Percentiles rank a stretch among this genome's conserved stretches.
Evolutionary conservation across 108 stramenopile species (phyloP).

Genomic region (Cyclotella sp.): DNA sequence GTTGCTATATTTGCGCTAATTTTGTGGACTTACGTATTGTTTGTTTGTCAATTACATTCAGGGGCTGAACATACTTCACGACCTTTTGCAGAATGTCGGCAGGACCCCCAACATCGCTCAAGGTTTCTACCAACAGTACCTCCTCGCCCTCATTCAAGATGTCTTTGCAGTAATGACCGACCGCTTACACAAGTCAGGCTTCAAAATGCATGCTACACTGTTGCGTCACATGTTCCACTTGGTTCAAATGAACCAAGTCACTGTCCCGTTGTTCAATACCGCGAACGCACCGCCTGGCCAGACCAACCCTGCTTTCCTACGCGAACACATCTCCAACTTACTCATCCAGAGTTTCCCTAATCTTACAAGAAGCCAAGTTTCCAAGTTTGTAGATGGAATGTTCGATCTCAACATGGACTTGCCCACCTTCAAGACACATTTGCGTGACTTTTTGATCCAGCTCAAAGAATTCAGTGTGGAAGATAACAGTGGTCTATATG

Average conservation of each 20-base stretch:
- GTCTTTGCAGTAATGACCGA: constrained; percentile 99
- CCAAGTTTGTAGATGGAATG: constrained; percentile 96
- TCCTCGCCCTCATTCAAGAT: constrained; percentile 96
- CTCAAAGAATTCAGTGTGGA: constrained; percentile 98
- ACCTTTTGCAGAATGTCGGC: constrained; percentile 93
- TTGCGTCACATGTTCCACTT: constrained; percentile 96
- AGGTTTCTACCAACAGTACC: constrained; percentile 96
- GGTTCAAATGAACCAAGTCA: constrained; percentile 94
- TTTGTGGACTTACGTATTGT: constrained; percentile 14
- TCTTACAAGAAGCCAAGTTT: constrained; percentile 89
- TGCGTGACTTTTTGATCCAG: constrained; percentile 98
- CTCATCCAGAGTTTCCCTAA: constrained; percentile 95
- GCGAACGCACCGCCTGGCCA: constrained; percentile 75
- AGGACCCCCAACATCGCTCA: constrained; percentile 91
- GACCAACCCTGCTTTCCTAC: constrained; percentile 90
- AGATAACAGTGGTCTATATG: constrained; percentile 94
- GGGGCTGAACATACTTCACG: constrained; percentile 95
- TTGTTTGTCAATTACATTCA: constrained; percentile 14
- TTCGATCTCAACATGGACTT: constrained; percentile 97
- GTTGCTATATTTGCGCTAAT: neutral
- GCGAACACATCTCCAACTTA: constrained; percentile 91
- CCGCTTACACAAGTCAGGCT: constrained; percentile 97
- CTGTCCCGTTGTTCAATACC: constrained; percentile 93
- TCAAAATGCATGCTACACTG: constrained; percentile 98
- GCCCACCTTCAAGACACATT: constrained; percentile 95